Conservation (phyloP, 169 alveolate genomes). For the Plasmodium coatneyi region DNA sequence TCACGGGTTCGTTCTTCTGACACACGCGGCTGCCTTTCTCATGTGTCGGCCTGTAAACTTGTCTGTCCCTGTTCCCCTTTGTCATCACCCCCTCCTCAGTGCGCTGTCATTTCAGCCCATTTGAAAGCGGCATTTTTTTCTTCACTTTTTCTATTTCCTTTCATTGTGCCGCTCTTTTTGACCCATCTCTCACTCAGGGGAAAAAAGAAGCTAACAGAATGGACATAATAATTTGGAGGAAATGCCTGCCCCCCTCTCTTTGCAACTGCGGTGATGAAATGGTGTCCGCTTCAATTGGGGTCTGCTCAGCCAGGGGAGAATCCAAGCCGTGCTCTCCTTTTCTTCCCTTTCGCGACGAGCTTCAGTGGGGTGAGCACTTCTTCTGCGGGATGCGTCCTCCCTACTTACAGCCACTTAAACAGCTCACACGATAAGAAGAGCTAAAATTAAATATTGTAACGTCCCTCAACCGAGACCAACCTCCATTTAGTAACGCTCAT, state of each 20-base stretch:
- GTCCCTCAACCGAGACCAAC: too few relatives aligned
- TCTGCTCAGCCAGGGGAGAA: neutral
- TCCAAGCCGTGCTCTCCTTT: neutral
- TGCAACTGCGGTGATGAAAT: neutral
- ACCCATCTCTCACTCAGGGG: conserved; percentile 2
- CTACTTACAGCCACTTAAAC: neutral
- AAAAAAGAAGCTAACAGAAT: conserved; percentile 18
- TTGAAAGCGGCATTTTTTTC: neutral
- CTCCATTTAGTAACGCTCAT: neutral
- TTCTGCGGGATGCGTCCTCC: neutral
- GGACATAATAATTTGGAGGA: neutral
- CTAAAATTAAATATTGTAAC: neutral
- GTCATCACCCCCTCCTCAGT: neutral
- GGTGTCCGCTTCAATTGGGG: neutral
- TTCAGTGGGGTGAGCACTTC: neutral
- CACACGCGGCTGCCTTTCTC: neutral
- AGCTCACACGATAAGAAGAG: neutral
- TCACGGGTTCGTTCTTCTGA: conserved; percentile 30
- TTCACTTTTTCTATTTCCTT: neutral
- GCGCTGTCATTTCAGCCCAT: neutral
- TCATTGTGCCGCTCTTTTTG: neutral
- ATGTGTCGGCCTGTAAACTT: neutral
- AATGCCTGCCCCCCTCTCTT: neutral
- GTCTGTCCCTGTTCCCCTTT: neutral
- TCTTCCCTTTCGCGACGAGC: neutral